Evolutionary conservation across 768 basidiomycete species (phyloP), one percentile per base, ranked within the genome.

Genomic region (Cubamyces lactineus): DNA sequence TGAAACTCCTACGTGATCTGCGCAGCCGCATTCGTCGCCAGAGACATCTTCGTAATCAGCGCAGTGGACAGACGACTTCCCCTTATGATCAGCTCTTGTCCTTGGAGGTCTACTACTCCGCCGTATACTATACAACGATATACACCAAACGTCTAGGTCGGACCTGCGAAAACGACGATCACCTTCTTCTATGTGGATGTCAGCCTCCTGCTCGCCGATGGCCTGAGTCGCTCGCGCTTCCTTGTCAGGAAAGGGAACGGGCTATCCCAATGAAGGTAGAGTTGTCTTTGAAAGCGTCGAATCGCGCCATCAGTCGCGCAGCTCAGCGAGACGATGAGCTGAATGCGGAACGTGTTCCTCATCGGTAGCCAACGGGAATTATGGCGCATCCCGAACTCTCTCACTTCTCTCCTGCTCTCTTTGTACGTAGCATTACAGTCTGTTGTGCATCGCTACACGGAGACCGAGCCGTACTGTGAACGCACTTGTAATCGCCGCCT

Each of bases 311-410:
- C 28, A 3, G 28, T 39, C 7, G 34, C 30, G 16, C 34, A 30
- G 42, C 13, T 30, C 45, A 23, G 30, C 38, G 23, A 55, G 54
- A 53, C 49, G 49, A 51, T 45, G 34, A 30, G 61, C 61, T 51
- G 5, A 52, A 62, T 62, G 30, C 28, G 50, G 49, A 5, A 6
- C 5, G 41, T 16, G 13, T 8, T 26, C 53, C 45, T 19, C 42
- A 23, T 45, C 61, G 61, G 55, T 52, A 57, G 61, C 61, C 50
- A 62, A 52, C 42, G 49, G 61, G 26, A 21, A 52, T 21, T 39
- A 39, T 24, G 55, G 55, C 55, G 61, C 61, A 39, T 50, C 38
- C 30, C 13, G 38, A 41, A 42, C 21, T 9, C 41, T 28, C 13
- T 13, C 24, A 12, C 12, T 26, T 49, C 24, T 28, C 13, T 23